Conservation (phyloP, 2,329 filamentous ascomycete genomes). For the Ascochyta viciae-villosae region DNA sequence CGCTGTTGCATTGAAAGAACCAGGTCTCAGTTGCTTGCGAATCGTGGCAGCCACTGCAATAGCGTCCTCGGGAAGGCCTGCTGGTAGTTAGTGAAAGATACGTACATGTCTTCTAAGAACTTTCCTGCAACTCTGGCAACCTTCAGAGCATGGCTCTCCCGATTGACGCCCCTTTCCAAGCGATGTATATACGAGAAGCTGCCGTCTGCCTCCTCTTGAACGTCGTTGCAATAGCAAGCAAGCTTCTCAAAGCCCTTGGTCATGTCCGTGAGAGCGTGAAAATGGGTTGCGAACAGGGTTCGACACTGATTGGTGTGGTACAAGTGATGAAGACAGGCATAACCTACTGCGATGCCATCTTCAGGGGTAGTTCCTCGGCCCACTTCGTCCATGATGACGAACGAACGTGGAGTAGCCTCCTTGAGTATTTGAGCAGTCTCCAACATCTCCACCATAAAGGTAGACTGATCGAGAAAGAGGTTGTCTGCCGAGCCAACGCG, state of each 20-base stretch:
- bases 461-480: slow-evolving; percentile 92
- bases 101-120: background rate
- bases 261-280: slow-evolving; percentile 83
- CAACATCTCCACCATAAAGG: slow-evolving; percentile 99
- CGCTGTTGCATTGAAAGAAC: background rate
- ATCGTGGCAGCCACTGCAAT: slow-evolving; percentile 71
- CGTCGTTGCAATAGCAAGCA: slow-evolving; percentile 86
- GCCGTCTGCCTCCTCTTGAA: slow-evolving; percentile 71
- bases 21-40: slow-evolving; percentile 49
- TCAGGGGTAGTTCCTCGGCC: slow-evolving; percentile 92
- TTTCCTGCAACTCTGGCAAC: slow-evolving; percentile 82
- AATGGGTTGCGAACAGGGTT: slow-evolving; percentile 93
- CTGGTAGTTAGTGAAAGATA: slow-evolving; percentile 11
- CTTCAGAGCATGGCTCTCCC: slow-evolving; percentile 88
- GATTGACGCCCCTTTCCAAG: slow-evolving; percentile 81
- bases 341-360: slow-evolving; percentile 89
- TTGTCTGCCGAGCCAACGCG: slow-evolving; percentile 89
- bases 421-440: slow-evolving; percentile 92
- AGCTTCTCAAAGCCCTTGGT: slow-evolving; percentile 66
- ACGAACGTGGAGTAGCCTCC: slow-evolving; percentile 80
- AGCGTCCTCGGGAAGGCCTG: slow-evolving; percentile 72
- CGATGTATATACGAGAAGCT: slow-evolving; percentile 86
- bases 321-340: slow-evolving; percentile 85
- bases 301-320: slow-evolving; percentile 78
- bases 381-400: slow-evolving; percentile 98